Base-by-base conservation (phyloP, 305 asterid genomes). In the Fraxinus ornus region DNA sequence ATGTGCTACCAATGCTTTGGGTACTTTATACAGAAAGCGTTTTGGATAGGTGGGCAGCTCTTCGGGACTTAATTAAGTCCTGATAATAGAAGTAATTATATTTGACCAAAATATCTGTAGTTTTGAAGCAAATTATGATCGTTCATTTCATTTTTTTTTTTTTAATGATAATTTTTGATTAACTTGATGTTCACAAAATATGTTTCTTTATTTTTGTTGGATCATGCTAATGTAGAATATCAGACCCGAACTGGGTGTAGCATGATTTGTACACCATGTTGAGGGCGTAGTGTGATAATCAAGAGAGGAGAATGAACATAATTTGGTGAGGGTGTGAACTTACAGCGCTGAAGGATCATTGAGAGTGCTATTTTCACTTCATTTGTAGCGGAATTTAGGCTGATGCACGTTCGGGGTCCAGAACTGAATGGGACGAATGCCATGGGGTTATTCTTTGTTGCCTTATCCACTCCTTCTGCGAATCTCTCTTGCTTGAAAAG, bases 401-500 rank as follows among this genome's bases (percentile, higher is more conserved):
- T 91, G 0, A 90, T 87, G 19, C 95, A 90, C 1, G 86, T 88
- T 84, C 93, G 81, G 2, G 90, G 93, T 4, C 94, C 95, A 22
- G 71, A 83, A 0, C 97, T 90, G 17, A 91, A 92, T 0, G 92
- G 89, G n/a, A 90, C 55, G 82, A 86, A 92, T 12, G 88, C 93
- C 83, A 76, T 75, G 0, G 92, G 78, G 74, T 85, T 87, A 64
- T 87, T 79, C 37, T 73, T 82, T 1, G 94, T 87, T 0, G 94
- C 97, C 49, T 80, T 72, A n/a, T 90, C 92, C 0, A 90, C 80
- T 47, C 97, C 97, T 60, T 86, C 83, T 49, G 86, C 86, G 71
- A 91, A 93, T 81, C 95, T 81, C 52, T 90, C 90, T 7, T 92
- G 93, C 60, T 86, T 88, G 86, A 90, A 90, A 7, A 88, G 82